Conservation (phyloP, 1,284 basidiomycete genomes). For the Fistulina hepatica region DNA sequence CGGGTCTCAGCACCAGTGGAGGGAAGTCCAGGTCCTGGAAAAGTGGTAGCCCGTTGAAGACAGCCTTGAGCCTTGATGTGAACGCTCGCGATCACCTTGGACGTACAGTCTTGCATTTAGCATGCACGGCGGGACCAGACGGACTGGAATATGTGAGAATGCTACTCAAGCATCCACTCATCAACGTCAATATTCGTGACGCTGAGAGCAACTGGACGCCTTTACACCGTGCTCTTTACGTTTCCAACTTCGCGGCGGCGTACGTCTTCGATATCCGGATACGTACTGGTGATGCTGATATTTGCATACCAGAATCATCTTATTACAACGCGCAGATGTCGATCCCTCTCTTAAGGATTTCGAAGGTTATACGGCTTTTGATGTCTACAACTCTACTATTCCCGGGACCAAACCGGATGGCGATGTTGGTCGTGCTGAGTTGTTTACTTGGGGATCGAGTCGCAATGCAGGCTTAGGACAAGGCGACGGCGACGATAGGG, state of each 20-base stretch:
- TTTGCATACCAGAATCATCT: constrained; percentile 40
- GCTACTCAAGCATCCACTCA: constrained; percentile 66
- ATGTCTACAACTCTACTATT: constrained; percentile 88
- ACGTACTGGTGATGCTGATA: constrained; percentile 11
- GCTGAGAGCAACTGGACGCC: constrained; percentile 86
- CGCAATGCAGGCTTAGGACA: constrained; percentile 81
- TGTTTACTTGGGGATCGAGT: constrained; percentile 92
- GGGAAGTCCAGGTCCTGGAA: constrained; percentile 45
- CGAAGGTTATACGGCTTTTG: constrained; percentile 90
- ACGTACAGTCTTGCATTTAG: constrained; percentile 78
- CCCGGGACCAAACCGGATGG: constrained; percentile 56
- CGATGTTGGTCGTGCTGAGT: constrained; percentile 37
- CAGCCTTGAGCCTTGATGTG: constrained; percentile 40
- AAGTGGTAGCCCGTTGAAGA: constrained; percentile 34
- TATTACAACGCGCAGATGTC: constrained; percentile 67
- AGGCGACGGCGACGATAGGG: constrained; percentile 71
- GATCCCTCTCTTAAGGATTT: constrained; percentile 73
- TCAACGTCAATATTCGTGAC: constrained; percentile 81
- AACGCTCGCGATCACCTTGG: constrained; percentile 68
- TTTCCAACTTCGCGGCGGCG: constrained; percentile 75
- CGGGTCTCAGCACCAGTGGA: constrained; percentile 34
- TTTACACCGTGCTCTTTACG: constrained; percentile 84
- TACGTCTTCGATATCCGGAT: constrained; percentile 24
- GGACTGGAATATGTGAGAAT: constrained; percentile 73
- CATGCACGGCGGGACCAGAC: constrained; percentile 46